phyloP scores from a whole-genome alignment of 768 basidiomycete genomes.

The Termitomyces sp. region DNA sequence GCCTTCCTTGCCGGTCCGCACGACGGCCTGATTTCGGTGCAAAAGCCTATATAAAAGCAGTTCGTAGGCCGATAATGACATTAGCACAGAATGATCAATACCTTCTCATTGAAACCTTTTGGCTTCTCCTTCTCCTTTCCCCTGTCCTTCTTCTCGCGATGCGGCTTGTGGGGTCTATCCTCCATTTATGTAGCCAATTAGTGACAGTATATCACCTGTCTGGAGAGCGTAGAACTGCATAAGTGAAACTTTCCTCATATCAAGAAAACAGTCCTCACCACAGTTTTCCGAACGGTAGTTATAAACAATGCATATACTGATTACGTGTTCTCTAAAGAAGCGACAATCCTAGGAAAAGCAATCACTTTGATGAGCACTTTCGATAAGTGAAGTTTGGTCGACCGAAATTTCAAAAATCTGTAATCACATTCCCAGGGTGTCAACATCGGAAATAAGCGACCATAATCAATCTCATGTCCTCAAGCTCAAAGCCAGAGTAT shows the following conservation, averaged over 20 bases:
- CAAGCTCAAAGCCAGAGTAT: background rate
- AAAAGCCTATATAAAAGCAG: conserved; percentile 59
- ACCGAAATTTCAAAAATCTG: conserved; percentile 2
- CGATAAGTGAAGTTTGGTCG: background rate
- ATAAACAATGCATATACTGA: background rate
- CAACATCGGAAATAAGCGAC: background rate
- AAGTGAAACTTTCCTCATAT: background rate
- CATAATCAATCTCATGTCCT: background rate
- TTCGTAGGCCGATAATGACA: background rate
- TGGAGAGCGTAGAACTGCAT: background rate
- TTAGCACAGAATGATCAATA: conserved; percentile 21
- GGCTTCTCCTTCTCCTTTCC: conserved; percentile 64
- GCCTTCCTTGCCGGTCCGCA: conserved; percentile 83
- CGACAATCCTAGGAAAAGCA: background rate
- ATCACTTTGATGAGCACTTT: background rate
- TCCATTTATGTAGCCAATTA: conserved; percentile 40
- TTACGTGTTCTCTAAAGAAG: background rate
- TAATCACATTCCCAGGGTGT: conserved; percentile 5
- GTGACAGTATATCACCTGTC: background rate
- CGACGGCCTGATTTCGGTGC: conserved; percentile 86
- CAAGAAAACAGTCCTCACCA: background rate
- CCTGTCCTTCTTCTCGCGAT: conserved; percentile 78
- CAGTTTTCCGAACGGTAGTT: background rate
- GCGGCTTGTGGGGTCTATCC: conserved; percentile 76
- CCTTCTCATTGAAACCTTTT: conserved; percentile 89